Conservation (phyloP, 805 yeast species). For the Kockiozyma suomiensis region DNA sequence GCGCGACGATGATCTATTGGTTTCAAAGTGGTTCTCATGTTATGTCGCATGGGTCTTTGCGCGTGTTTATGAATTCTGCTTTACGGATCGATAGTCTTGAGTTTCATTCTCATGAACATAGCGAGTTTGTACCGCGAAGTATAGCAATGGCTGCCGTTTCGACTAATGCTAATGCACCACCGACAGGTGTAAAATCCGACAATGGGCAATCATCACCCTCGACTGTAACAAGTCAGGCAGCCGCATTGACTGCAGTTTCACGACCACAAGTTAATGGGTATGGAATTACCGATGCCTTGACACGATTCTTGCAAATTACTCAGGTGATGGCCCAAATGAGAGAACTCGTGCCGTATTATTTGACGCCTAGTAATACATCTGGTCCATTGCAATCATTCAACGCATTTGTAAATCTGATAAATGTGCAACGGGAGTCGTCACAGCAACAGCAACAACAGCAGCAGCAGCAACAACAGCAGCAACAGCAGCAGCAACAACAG, state of each 20-base stretch:
- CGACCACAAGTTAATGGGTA: slow-evolving; percentile 49
- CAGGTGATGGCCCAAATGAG: slow-evolving; percentile 76
- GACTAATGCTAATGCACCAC: too few relatives aligned
- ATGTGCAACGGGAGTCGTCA: slow-evolving; percentile 39
- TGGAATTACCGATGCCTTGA: slow-evolving; percentile 66
- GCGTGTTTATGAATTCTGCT: slow-evolving; percentile 62
- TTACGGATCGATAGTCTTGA: slow-evolving; percentile 75
- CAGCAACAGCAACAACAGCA: slow-evolving; percentile 26
- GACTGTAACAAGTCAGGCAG: neutral
- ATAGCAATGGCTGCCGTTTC: slow-evolving; percentile 12
- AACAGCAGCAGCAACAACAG: slow-evolving; percentile 25
- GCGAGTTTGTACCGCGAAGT: slow-evolving; percentile 44
- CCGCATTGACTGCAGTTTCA: slow-evolving; percentile 6
- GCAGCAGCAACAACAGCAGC: slow-evolving; percentile 28
- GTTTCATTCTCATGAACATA: slow-evolving; percentile 52
- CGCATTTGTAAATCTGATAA: slow-evolving; percentile 40
- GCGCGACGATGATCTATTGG: slow-evolving; percentile 53
- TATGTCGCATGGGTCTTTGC: slow-evolving; percentile 60
- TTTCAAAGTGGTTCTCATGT: slow-evolving; percentile 74
- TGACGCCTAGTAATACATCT: slow-evolving; percentile 42
- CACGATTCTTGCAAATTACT: slow-evolving; percentile 72
- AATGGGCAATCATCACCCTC: neutral
- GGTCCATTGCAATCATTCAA: slow-evolving; percentile 38
- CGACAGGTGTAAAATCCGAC: neutral
- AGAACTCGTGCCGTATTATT: slow-evolving; percentile 59